Percentiles rank a stretch among this genome's conserved stretches.
phyloP scores from a whole-genome alignment of 1,284 basidiomycete species.

The Stereum hirsutum region DNA sequence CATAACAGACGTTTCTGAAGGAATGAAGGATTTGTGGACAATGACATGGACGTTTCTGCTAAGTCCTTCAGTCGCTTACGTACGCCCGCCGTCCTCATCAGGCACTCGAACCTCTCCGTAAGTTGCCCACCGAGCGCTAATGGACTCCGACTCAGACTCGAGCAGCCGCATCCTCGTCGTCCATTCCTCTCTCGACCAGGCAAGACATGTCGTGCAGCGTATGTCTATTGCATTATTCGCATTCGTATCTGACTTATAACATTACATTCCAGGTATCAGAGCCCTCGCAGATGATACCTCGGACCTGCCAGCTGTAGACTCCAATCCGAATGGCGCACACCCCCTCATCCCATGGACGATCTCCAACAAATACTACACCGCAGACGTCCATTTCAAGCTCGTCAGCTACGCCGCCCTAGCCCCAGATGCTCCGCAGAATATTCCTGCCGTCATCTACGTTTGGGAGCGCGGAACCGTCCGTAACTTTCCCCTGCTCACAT shows the following conservation, averaged over 20 bases:
- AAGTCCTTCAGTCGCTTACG: too few relatives aligned
- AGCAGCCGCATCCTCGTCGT: conserved; percentile 10
- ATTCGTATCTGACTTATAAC: conserved; percentile 5
- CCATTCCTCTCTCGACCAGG: conserved; percentile 9
- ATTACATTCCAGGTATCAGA: conserved; percentile 12
- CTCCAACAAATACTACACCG: conserved; percentile 79
- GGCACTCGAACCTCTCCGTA: too few relatives aligned
- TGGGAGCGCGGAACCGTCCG: conserved; percentile 60
- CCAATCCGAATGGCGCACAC: conserved; percentile 13
- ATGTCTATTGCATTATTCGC: conserved; percentile 7
- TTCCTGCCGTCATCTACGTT: conserved; percentile 65
- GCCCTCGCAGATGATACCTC: conserved; percentile 17
- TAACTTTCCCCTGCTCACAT: conserved; percentile 11
- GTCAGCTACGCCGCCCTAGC: conserved; percentile 31
- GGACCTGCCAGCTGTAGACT: conserved; percentile 7
- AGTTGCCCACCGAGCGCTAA: too few relatives aligned
- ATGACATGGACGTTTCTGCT: too few relatives aligned
- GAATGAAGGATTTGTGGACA: too few relatives aligned
- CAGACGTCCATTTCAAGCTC: conserved; percentile 62
- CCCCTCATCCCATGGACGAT: conserved; percentile 72
- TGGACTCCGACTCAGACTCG: too few relatives aligned
- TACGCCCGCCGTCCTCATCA: too few relatives aligned
- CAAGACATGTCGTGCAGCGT: conserved; percentile 10
- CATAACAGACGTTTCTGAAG: too few relatives aligned
- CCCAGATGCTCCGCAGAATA: conserved; percentile 27